Percentiles rank a stretch among this genome's conserved stretches.
Evolutionary conservation across 2,329 filamentous ascomycete genomes (phyloP).

Genomic region (Aspergillus sp.): DNA sequence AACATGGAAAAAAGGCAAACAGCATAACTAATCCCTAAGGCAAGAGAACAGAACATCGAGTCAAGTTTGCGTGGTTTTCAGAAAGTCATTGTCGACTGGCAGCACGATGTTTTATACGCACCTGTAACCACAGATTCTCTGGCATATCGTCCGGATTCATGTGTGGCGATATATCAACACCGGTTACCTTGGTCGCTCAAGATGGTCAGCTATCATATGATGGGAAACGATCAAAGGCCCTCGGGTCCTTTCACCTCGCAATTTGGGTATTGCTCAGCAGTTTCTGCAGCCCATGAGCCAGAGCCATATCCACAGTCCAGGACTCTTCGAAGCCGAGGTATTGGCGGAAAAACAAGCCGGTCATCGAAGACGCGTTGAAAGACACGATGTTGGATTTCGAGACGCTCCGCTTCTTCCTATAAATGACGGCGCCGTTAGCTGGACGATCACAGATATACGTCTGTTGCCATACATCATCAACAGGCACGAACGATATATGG

Average conservation of each 20-base stretch:
- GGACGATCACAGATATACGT: conserved; percentile 1
- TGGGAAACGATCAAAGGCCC: conserved; percentile 1
- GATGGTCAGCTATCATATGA: conserved; percentile 10
- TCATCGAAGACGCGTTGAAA: conserved; percentile 58
- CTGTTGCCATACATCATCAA: conserved; percentile 55
- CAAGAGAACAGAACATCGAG: not conserved
- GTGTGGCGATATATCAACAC: conserved; percentile 63
- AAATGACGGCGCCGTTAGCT: conserved; percentile 2
- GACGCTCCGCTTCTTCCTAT: conserved; percentile 60
- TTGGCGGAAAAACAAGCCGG: conserved; percentile 61
- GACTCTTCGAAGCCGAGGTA: conserved; percentile 50
- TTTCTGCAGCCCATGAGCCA: conserved; percentile 62
- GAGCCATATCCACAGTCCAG: conserved; percentile 67
- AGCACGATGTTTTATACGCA: conserved; percentile 20
- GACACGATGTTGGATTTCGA: conserved; percentile 56
- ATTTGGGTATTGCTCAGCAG: conserved; percentile 55
- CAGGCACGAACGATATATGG: conserved; percentile 57
- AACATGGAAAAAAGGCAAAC: not conserved
- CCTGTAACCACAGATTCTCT: conserved; percentile 60
- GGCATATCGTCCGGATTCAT: conserved; percentile 58
- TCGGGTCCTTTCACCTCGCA: conserved; percentile 49
- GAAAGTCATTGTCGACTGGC: not conserved
- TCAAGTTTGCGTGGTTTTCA: not conserved
- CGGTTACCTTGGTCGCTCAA: conserved; percentile 50
- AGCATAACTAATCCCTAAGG: not conserved